Evolutionary conservation across 805 yeast species (phyloP).

Genomic region (Monosporozyma siamensis): DNA sequence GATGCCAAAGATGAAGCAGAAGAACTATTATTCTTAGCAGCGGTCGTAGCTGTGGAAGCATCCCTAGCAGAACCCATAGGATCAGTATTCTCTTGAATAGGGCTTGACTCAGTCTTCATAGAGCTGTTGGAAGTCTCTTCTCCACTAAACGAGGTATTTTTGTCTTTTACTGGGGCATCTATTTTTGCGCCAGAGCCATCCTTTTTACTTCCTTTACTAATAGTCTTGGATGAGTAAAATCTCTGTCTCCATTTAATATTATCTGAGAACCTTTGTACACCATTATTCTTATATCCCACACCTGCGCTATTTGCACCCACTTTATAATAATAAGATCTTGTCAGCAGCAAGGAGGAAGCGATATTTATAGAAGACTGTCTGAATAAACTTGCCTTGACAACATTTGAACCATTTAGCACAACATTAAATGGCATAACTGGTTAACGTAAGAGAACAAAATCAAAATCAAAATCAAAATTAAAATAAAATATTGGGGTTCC

Average conservation of each 20-base stretch:
- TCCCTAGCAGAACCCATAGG: neutral
- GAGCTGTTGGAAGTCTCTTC: no score
- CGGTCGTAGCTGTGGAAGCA: slow-evolving; percentile 1
- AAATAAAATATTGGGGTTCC: no score
- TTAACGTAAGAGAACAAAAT: neutral
- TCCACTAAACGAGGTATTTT: no score
- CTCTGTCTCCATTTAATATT: slow-evolving; percentile 2
- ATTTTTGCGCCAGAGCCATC: neutral
- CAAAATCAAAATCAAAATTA: no score
- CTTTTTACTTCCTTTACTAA: no score
- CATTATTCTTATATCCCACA: neutral
- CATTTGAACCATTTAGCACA: neutral
- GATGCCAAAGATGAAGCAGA: neutral
- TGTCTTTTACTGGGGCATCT: no score
- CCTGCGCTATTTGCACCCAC: neutral
- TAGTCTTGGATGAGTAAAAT: neutral
- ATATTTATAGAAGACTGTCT: neutral
- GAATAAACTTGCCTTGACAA: neutral
- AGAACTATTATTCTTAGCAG: neutral
- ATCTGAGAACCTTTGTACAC: neutral
- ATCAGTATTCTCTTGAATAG: neutral
- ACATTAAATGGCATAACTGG: neutral
- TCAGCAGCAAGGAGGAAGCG: neutral
- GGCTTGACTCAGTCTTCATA: neutral
- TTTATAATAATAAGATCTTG: neutral